Conservation (phyloP, 768 basidiomycete genomes). For the Boletellus ananas region DNA sequence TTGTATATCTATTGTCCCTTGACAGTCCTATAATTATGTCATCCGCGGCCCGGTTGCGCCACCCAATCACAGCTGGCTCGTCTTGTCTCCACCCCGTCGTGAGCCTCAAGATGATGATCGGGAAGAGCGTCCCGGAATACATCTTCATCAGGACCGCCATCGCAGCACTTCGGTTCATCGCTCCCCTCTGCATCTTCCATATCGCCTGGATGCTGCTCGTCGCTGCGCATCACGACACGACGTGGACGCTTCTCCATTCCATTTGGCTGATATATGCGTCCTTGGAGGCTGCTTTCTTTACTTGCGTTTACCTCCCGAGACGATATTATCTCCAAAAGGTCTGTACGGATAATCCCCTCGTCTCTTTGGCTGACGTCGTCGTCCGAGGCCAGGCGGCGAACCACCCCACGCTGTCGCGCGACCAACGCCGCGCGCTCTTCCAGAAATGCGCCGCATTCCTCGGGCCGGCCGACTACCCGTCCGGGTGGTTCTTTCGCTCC, state of each 20-base stretch:
- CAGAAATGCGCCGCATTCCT: conserved; percentile 37
- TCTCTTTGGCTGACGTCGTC: background rate
- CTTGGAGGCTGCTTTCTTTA: conserved; percentile 48
- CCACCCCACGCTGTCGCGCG: conserved; percentile 36
- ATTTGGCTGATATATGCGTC: conserved; percentile 32
- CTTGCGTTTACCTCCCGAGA: conserved; percentile 48
- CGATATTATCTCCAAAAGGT: conserved; percentile 44
- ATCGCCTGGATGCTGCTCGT: conserved; percentile 23
- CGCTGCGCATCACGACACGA: background rate
- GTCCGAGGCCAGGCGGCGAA: conserved; percentile 29
- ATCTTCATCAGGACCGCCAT: conserved; percentile 50
- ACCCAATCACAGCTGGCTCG: too few species aligned
- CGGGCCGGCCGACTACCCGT: conserved; percentile 28
- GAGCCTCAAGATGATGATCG: conserved; percentile 37
- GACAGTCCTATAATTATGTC: too few species aligned
- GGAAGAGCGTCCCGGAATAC: conserved; percentile 48
- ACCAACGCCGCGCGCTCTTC: conserved; percentile 47
- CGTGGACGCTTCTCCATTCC: conserved; percentile 5
- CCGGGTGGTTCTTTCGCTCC: conserved; percentile 52
- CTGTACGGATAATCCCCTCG: background rate
- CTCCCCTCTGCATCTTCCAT: conserved; percentile 46
- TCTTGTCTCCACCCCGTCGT: too few species aligned
- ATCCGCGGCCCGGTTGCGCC: too few species aligned
- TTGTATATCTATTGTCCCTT: too few species aligned
- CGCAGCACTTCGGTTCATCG: conserved; percentile 42